Percentiles rank a stretch among this genome's conserved stretches.
phyloP scores from a whole-genome alignment of 257 asterid genomes.

The Solanum lycopersicoides region DNA sequence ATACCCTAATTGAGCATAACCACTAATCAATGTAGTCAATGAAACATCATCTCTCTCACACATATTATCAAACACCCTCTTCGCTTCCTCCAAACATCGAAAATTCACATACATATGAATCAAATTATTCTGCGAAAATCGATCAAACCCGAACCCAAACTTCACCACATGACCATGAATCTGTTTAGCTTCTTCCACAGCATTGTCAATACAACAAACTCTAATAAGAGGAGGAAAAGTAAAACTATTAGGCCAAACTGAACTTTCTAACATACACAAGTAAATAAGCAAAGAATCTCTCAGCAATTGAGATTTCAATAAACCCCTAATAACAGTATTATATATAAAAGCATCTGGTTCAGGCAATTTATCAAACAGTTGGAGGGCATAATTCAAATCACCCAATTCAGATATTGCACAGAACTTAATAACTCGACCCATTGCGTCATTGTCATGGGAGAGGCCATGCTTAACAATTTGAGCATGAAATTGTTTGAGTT shows the following conservation, averaged over 20 bases:
- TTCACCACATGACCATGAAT: slow-evolving; percentile 63
- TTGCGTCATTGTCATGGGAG: slow-evolving; percentile 1
- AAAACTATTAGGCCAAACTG: slow-evolving; percentile 44
- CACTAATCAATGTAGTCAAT: slow-evolving; percentile 84
- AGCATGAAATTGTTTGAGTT: slow-evolving; percentile 7
- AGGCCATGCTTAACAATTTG: neutral
- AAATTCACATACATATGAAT: slow-evolving; percentile 64
- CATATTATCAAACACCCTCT: slow-evolving; percentile 44
- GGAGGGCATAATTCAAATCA: neutral
- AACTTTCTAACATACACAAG: slow-evolving; percentile 33
- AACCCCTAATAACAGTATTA: slow-evolving; percentile 2
- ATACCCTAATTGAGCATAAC: slow-evolving; percentile 43
- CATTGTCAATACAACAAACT: slow-evolving; percentile 39
- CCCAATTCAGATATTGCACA: neutral
- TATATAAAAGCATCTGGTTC: slow-evolving; percentile 4
- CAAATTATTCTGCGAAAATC: slow-evolving; percentile 68
- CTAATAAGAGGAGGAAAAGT: slow-evolving; percentile 61
- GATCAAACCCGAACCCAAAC: slow-evolving; percentile 44
- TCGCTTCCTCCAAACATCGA: slow-evolving; percentile 45
- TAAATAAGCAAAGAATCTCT: slow-evolving; percentile 28
- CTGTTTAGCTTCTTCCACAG: slow-evolving; percentile 39
- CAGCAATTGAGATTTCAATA: neutral
- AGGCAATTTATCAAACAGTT: slow-evolving; percentile 3
- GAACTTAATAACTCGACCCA: slow-evolving; percentile 11
- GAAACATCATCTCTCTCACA: slow-evolving; percentile 51